Percentiles rank a stretch among this genome's conserved stretches.
These are phyloP conservation scores for Neonectria neomacrospora DNA, from an alignment of 2,329 filamentous ascomycete species.

Conservation along the genomic window DNA sequence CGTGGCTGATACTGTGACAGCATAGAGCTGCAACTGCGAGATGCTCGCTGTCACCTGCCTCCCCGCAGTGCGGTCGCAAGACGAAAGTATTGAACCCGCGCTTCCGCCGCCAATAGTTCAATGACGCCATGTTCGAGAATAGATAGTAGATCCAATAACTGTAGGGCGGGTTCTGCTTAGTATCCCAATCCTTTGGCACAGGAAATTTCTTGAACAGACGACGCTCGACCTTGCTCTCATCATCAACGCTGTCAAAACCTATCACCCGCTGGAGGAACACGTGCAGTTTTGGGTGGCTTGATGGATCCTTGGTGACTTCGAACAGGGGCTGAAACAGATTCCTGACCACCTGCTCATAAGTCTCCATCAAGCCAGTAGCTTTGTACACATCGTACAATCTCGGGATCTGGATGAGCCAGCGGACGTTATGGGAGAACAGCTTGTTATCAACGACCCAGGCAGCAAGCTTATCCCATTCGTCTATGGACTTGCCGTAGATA, in stretches of 20 bases:
- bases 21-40: constrained; percentile 90
- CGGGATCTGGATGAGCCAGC: constrained; percentile 96
- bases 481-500: constrained; percentile 89
- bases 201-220: constrained; percentile 97
- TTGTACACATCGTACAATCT: constrained; percentile 97
- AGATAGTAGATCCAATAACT: constrained; percentile 99
- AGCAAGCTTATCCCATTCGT: constrained; percentile 98
- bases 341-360: constrained; percentile 87
- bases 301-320: constrained; percentile 89
- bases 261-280: constrained; percentile 95
- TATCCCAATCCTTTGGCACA: constrained; percentile 86
- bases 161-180: constrained; percentile 96
- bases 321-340: constrained; percentile 96
- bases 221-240: constrained; percentile 96
- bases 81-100: constrained; percentile 97
- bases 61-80: constrained; percentile 92
- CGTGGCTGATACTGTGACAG: constrained; percentile 97
- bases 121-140: constrained; percentile 90
- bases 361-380: constrained; percentile 84
- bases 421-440: constrained; percentile 95
- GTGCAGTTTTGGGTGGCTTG: constrained; percentile 90
- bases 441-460: constrained; percentile 99
- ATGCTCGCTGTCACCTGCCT: constrained; percentile 97
- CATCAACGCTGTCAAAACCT: constrained; percentile 96
- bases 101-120: constrained; percentile 91